Evolutionary conservation across 2,329 filamentous ascomycete genomes (phyloP), one percentile per base, ranked within the genome.

Genomic region (Aureobasidium pullulans): DNA sequence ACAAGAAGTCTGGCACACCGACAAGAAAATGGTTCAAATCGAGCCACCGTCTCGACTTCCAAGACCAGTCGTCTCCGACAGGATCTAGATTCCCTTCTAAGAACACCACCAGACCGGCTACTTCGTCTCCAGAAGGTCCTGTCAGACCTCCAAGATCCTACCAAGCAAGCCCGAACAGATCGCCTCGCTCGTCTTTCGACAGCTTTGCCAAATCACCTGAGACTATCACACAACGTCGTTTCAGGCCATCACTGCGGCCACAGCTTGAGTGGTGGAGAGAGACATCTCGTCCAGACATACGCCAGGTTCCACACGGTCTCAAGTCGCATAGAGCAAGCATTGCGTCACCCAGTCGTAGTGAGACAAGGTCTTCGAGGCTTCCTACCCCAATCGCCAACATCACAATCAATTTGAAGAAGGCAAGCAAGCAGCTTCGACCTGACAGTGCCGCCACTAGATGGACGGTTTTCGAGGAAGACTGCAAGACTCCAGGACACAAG

Each of bases 381-480:
- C 34, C 46, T 16, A 36, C 36, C 16, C 23, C 37, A 10, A 28
- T 63, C 62, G 23, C 65, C 63, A 42, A 62, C 61, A 34, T 56
- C 40, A 46, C 31, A 9, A 36, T 56, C 29, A 44, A 44, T 4
- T 34, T 46, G 40, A 46, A 56, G 13, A 56, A 36, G 31, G 39
- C 52, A 13, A 56, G 40, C 28, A 46, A 40, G 19, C 54, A 44
- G 13, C 32, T 42, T n/a, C 36, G 64, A 52, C 62, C 60, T 9
- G 60, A 62, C 13, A 64, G 53, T 15, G 43, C 63, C 9, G 61
- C 62, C n/a, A 68, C 66, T 8, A 64, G 64, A 42, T 66, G 64
- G 13, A 71, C 70, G 13, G 60, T 71, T 2, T 70, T 72, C 44
- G 71, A 72, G 43, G 70, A 72, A 48, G 68, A 72, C 37, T 66